Percentiles rank a stretch among this genome's conserved stretches.
Conservation (phyloP, 441 rosid species). For the Syzygium syzygioides region DNA sequence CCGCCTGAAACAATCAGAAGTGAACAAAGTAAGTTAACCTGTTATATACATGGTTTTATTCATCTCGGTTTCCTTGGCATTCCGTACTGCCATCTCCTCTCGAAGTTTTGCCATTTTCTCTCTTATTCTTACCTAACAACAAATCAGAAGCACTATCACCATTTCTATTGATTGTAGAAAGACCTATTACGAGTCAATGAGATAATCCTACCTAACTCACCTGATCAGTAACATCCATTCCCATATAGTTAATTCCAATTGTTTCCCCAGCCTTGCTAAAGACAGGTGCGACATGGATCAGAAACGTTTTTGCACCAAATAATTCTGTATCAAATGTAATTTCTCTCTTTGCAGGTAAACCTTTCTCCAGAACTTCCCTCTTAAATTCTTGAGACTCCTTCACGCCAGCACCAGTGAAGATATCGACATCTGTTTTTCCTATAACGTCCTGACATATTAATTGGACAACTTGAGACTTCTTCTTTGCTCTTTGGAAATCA, state of each 20-base stretch:
- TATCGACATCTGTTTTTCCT: slow-evolving; percentile 89
- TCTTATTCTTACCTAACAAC: slow-evolving; percentile 67
- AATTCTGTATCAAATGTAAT: slow-evolving; percentile 81
- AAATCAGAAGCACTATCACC: slow-evolving; percentile 9
- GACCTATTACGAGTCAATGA: not conserved
- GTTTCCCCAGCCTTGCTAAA: slow-evolving; percentile 82
- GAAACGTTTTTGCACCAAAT: slow-evolving; percentile 82
- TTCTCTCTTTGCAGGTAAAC: slow-evolving; percentile 86
- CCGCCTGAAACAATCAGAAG: not conserved
- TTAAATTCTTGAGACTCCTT: slow-evolving; percentile 94
- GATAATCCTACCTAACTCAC: slow-evolving; percentile 21
- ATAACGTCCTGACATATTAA: slow-evolving; percentile 63
- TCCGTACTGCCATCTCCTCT: slow-evolving; percentile 92
- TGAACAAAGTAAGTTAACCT: slow-evolving; percentile 31
- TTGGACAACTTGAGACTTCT: not conserved
- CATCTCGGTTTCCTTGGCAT: slow-evolving; percentile 93
- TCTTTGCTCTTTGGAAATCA: not conserved
- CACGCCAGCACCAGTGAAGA: slow-evolving; percentile 84
- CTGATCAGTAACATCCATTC: slow-evolving; percentile 98
- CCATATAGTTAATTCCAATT: slow-evolving; percentile 92
- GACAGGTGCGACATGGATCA: slow-evolving; percentile 93
- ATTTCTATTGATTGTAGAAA: not conserved
- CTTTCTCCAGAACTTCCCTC: slow-evolving; percentile 83
- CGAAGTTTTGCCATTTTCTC: slow-evolving; percentile 84
- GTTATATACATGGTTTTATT: slow-evolving; percentile 95